These are phyloP conservation scores for Zygosaccharomyces sapae DNA, from an alignment of 1,139 yeast genomes.

Conservation along the genomic window DNA sequence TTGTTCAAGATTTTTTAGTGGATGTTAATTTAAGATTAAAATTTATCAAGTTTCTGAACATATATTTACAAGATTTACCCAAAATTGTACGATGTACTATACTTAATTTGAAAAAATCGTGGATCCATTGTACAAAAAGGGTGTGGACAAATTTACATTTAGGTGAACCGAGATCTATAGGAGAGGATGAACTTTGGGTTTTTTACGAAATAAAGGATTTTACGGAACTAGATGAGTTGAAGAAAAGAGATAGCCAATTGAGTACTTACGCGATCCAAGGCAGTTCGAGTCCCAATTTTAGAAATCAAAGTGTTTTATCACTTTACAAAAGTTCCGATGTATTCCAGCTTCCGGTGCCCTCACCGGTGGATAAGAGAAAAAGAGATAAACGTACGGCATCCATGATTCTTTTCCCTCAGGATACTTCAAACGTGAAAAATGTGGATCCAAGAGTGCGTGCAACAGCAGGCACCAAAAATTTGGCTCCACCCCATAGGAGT, in stretches of 20 bases:
- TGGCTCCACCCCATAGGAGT: conserved; percentile 2
- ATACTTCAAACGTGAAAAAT: conserved; percentile 21
- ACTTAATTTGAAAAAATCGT: conserved; percentile 43
- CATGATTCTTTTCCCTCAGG: conserved; percentile 34
- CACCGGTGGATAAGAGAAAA: conserved; percentile 4
- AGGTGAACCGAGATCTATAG: conserved; percentile 20
- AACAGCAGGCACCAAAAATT: neutral
- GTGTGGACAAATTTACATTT: conserved; percentile 31
- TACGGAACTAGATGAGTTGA: conserved; percentile 17
- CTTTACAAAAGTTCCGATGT: conserved; percentile 24
- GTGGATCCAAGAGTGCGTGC: neutral
- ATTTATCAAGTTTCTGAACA: conserved; percentile 50
- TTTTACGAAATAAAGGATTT: conserved; percentile 26
- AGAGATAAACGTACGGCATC: conserved; percentile 28
- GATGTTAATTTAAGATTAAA: conserved; percentile 45
- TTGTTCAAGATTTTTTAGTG: conserved; percentile 60
- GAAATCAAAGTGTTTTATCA: conserved; percentile 34
- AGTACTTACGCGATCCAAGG: conserved; percentile 33
- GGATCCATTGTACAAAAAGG: conserved; percentile 29
- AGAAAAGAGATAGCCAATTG: conserved; percentile 26
- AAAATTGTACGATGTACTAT: conserved; percentile 43
- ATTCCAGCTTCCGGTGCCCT: conserved; percentile 20
- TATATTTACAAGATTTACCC: conserved; percentile 23
- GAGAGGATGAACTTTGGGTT: conserved; percentile 25
- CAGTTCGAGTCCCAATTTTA: conserved; percentile 31